Evolutionary conservation across 495 filamentous ascomycete genomes (phyloP).

Genomic region (Podospora pseudoanserina): DNA sequence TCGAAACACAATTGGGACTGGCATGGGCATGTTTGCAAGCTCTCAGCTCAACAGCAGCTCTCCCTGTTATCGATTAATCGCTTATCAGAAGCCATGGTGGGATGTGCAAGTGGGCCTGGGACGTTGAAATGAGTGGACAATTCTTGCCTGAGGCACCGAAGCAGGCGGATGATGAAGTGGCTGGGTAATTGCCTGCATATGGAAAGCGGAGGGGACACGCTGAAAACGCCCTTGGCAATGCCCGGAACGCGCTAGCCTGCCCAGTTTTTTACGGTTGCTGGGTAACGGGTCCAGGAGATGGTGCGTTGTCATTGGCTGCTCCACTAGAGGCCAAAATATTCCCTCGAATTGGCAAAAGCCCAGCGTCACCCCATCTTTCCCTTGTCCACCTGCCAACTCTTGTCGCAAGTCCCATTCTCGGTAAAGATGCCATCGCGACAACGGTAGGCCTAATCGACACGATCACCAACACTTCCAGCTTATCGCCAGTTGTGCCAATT

Average conservation of each 20-base stretch:
- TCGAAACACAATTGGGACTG: background rate
- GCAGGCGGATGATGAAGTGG: background rate
- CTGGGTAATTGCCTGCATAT: conserved; percentile 5
- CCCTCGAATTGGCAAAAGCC: conserved; percentile 22
- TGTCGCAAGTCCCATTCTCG: conserved; percentile 25
- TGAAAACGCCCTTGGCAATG: conserved; percentile 7
- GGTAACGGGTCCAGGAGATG: conserved; percentile 20
- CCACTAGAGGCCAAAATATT: conserved; percentile 29
- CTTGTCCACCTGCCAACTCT: conserved; percentile 20
- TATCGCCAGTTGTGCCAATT: background rate
- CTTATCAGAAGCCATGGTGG: background rate
- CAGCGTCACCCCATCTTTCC: conserved; percentile 14
- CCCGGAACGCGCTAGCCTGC: background rate
- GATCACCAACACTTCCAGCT: background rate
- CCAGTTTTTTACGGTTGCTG: conserved; percentile 25
- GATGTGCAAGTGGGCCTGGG: background rate
- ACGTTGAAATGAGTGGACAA: background rate
- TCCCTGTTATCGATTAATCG: background rate
- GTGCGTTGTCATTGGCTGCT: conserved; percentile 22
- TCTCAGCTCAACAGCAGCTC: background rate
- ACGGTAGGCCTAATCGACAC: conserved; percentile 12
- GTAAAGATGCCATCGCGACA: conserved; percentile 13
- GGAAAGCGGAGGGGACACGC: conserved; percentile 7
- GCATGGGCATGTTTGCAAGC: background rate
- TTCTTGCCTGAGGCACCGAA: background rate